A percentile compares a stretch with the other conserved stretches of the same genome.
Conservation (phyloP, 1,139 yeast genomes). For the Pneumocystis sp. region DNA sequence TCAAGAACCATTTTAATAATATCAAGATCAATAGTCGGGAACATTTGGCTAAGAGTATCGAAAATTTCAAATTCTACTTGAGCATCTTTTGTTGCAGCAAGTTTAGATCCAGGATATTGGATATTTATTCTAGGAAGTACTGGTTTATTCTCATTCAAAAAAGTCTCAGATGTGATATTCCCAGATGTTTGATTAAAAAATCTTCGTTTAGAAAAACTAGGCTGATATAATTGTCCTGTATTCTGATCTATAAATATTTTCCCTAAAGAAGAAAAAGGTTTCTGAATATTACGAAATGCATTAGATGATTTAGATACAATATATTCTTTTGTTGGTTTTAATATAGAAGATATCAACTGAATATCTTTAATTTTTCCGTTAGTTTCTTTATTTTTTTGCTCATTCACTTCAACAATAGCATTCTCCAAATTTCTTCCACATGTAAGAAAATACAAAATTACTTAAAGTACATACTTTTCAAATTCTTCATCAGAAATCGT, state of each 20-base stretch:
- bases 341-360: neutral
- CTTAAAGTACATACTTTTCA: constrained; percentile 22
- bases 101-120: neutral
- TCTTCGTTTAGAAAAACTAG: neutral
- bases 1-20: neutral
- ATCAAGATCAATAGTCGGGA: neutral
- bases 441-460: neutral
- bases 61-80: neutral
- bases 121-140: neutral
- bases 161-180: neutral
- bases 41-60: neutral
- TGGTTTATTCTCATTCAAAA: neutral
- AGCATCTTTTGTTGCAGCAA: neutral
- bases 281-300: neutral
- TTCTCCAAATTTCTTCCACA: neutral
- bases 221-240: neutral
- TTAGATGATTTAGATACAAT: neutral
- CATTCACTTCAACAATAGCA: neutral
- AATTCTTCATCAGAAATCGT: constrained; percentile 50
- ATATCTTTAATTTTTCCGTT: neutral
- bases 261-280: neutral
- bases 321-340: neutral
- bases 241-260: neutral
- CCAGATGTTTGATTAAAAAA: neutral
- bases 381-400: neutral